Evolutionary conservation across 2,329 filamentous ascomycete genomes (phyloP).

Genomic region (Dryadomyces quercus-mongolicae): DNA sequence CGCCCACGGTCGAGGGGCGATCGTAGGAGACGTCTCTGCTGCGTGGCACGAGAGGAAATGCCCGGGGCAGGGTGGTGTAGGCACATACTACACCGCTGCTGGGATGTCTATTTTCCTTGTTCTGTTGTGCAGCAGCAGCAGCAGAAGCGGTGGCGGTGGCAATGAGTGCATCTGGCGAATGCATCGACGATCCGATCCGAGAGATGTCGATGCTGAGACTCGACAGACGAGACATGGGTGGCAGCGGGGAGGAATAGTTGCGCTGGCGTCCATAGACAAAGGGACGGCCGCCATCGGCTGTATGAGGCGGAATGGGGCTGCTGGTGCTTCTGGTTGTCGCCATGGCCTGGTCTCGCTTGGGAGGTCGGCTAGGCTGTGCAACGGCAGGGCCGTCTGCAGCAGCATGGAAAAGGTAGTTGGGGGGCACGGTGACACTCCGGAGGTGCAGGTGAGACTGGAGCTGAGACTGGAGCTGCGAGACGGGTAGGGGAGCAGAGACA

Average conservation of each 20-base stretch:
- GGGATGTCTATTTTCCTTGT: not conserved
- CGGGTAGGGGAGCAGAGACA: slow-evolving; percentile 34
- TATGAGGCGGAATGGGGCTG: slow-evolving; percentile 3
- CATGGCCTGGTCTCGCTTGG: not conserved
- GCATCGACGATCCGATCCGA: slow-evolving; percentile 24
- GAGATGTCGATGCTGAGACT: slow-evolving; percentile 42
- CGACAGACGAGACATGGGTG: slow-evolving; percentile 39
- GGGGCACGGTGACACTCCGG: slow-evolving; percentile 34
- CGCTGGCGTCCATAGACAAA: slow-evolving; percentile 20
- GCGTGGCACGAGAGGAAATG: slow-evolving; percentile 25
- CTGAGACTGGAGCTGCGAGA: not conserved
- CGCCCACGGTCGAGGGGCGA: slow-evolving; percentile 52
- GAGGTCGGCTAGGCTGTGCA: slow-evolving; percentile 7
- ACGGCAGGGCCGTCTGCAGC: slow-evolving; percentile 12
- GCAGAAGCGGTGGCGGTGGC: not conserved
- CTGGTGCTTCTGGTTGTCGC: not conserved
- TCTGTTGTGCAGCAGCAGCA: not conserved
- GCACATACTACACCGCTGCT: not conserved
- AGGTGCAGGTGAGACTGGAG: slow-evolving; percentile 3
- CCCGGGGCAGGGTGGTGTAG: slow-evolving; percentile 13
- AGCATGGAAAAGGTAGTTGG: slow-evolving; percentile 9
- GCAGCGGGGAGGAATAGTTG: slow-evolving; percentile 42
- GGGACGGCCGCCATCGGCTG: slow-evolving; percentile 2
- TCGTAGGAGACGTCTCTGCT: slow-evolving; percentile 29
- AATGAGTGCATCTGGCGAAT: not conserved